phyloP scores from a whole-genome alignment of 2,329 filamentous ascomycete genomes.

The Drechslerella coelobrocha region DNA sequence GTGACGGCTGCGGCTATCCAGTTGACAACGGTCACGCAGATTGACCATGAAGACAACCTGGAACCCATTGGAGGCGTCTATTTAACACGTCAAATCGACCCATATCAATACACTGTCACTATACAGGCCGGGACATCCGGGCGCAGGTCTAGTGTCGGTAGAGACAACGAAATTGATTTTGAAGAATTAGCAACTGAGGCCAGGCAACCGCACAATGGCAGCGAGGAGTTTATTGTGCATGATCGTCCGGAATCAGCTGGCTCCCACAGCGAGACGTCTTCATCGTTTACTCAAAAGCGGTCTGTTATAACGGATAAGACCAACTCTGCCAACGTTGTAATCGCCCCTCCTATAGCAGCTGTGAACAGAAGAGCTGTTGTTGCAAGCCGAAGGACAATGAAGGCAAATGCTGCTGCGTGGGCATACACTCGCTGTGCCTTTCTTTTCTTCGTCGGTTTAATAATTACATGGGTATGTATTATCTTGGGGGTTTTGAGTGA shows the following conservation, averaged over 20 bases:
- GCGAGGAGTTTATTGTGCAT: slow-evolving; percentile 25
- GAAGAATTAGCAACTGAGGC: slow-evolving; percentile 24
- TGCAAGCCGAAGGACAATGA: slow-evolving; percentile 59
- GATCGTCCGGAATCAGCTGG: slow-evolving; percentile 12
- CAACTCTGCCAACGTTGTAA: slow-evolving; percentile 40
- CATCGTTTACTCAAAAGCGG: slow-evolving; percentile 28
- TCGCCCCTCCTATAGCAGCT: neutral
- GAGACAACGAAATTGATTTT: slow-evolving; percentile 30
- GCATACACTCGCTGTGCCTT: slow-evolving; percentile 74
- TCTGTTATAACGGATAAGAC: slow-evolving; percentile 23
- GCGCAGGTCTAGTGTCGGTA: slow-evolving; percentile 27
- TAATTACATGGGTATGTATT: slow-evolving; percentile 69
- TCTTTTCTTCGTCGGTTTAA: slow-evolving; percentile 73
- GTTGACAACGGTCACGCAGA: slow-evolving; percentile 65
- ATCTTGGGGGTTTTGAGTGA: too few relatives aligned
- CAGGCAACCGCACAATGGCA: slow-evolving; percentile 15
- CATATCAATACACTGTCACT: slow-evolving; percentile 32
- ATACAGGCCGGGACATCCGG: slow-evolving; percentile 22
- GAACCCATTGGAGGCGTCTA: slow-evolving; percentile 28
- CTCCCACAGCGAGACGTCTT: slow-evolving; percentile 5
- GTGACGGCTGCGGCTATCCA: slow-evolving; percentile 70
- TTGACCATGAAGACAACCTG: slow-evolving; percentile 26
- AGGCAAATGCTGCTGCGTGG: slow-evolving; percentile 70
- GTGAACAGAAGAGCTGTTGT: slow-evolving; percentile 53
- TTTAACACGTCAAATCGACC: slow-evolving; percentile 24